Evolutionary conservation across 495 filamentous ascomycete genomes (phyloP).

Genomic region (Hypoxylon subgilvum): DNA sequence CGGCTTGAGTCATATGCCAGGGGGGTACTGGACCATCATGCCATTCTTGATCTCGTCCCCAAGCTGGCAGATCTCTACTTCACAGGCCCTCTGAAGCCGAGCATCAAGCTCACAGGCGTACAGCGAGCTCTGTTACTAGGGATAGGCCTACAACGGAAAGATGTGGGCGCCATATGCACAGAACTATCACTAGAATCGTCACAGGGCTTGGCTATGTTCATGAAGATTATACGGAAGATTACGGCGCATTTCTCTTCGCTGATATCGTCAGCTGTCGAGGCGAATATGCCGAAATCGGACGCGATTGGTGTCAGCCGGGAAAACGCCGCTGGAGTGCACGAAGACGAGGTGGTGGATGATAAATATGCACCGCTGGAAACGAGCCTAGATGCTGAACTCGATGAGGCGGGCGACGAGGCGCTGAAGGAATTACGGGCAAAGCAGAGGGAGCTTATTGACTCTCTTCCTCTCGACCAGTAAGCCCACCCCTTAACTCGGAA

Average conservation of each 20-base stretch:
- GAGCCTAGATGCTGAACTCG: slow-evolving; percentile 82
- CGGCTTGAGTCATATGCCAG: slow-evolving; percentile 93
- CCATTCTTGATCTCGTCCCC: slow-evolving; percentile 92
- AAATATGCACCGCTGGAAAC: slow-evolving; percentile 72
- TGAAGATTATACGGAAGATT: slow-evolving; percentile 91
- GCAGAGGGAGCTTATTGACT: slow-evolving; percentile 85
- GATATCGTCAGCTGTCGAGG: slow-evolving; percentile 74
- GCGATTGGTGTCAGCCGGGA: slow-evolving; percentile 59
- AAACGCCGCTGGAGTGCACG: slow-evolving; percentile 59
- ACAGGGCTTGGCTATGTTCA: slow-evolving; percentile 93
- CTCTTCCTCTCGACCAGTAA: slow-evolving; percentile 87
- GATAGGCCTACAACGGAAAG: slow-evolving; percentile 88
- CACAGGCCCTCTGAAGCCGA: slow-evolving; percentile 68
- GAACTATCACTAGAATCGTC: slow-evolving; percentile 75
- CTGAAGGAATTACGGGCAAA: slow-evolving; percentile 69
- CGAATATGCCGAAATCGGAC: slow-evolving; percentile 67
- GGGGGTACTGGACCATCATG: slow-evolving; percentile 96
- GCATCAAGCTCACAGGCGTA: slow-evolving; percentile 73
- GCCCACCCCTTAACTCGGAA: slow-evolving; percentile 14
- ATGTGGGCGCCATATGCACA: slow-evolving; percentile 77
- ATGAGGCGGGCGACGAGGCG: slow-evolving; percentile 79
- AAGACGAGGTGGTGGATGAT: slow-evolving; percentile 66
- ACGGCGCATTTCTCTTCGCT: slow-evolving; percentile 74
- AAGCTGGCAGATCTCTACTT: slow-evolving; percentile 82
- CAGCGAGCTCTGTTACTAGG: slow-evolving; percentile 86